These are phyloP conservation scores for Bjerkandera adusta DNA, from an alignment of 1,284 basidiomycete genomes.

Conservation along the genomic window DNA sequence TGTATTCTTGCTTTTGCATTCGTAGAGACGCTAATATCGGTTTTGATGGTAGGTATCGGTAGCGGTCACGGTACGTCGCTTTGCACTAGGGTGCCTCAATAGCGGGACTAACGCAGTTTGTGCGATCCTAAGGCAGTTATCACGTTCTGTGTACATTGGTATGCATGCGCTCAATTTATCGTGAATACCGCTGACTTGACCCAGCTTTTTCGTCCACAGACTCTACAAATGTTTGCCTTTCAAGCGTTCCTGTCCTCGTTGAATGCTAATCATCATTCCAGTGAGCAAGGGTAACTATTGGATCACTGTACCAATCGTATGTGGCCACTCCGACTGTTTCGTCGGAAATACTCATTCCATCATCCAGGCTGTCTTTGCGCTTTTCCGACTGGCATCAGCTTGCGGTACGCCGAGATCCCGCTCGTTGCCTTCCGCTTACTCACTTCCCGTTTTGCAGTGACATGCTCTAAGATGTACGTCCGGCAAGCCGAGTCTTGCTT, in stretches of 20 bases:
- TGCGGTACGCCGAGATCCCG: slow-evolving; percentile 10
- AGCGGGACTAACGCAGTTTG: background rate
- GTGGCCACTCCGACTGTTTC: background rate
- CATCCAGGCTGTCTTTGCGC: slow-evolving; percentile 13
- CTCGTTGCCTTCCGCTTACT: background rate
- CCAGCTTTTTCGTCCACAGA: slow-evolving; percentile 17
- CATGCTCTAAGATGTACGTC: slow-evolving; percentile 37
- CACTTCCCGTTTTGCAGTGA: slow-evolving; percentile 24
- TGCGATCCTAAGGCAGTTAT: slow-evolving; percentile 8
- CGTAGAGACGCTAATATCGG: too few species aligned
- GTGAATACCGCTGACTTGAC: too few species aligned
- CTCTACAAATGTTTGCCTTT: slow-evolving; percentile 13
- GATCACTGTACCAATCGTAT: slow-evolving; percentile 14
- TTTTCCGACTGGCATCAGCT: slow-evolving; percentile 12
- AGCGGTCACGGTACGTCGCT: slow-evolving; percentile 5
- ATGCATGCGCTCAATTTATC: too few species aligned
- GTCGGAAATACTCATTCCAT: background rate
- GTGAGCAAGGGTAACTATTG: slow-evolving; percentile 14
- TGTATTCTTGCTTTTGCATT: slow-evolving; percentile 21
- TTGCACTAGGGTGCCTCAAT: background rate
- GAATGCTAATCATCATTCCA: background rate
- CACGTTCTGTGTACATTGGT: slow-evolving; percentile 14
- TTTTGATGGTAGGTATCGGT: slow-evolving; percentile 8
- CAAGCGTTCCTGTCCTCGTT: background rate
- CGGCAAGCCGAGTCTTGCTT: slow-evolving; percentile 14